These are phyloP conservation scores for Pythium plurisporium DNA, from an alignment of 352 stramenopile species.

Conservation along the genomic window DNA sequence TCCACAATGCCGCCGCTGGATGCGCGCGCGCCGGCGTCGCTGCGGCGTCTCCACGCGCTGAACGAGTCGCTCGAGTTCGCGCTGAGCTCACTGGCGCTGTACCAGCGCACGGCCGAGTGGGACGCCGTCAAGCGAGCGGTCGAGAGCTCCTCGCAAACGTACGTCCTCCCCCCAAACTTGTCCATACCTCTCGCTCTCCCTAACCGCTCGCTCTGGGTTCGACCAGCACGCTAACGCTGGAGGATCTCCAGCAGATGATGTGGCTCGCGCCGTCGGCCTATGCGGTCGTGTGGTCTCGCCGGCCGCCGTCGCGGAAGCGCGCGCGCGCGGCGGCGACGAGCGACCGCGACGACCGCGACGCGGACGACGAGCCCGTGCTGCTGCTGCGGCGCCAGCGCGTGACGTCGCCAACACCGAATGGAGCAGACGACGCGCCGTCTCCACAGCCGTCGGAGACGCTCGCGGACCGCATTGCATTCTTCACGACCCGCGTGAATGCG, in stretches of 20 bases:
- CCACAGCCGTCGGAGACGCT: slow-evolving; percentile 30
- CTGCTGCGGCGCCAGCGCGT: slow-evolving; percentile 51
- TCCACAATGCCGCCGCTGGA: slow-evolving; percentile 24
- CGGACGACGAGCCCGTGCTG: slow-evolving; percentile 39
- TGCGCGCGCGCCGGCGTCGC: slow-evolving; percentile 32
- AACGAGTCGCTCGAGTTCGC: slow-evolving; percentile 73
- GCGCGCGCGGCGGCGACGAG: background rate
- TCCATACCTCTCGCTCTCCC: too few species aligned
- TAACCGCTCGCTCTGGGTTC: background rate
- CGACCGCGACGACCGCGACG: slow-evolving; percentile 31
- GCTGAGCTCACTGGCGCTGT: slow-evolving; percentile 59
- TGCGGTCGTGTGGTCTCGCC: slow-evolving; percentile 28
- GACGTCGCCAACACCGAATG: background rate
- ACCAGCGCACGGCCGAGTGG: slow-evolving; percentile 67
- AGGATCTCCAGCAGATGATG: slow-evolving; percentile 57
- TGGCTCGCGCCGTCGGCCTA: slow-evolving; percentile 50
- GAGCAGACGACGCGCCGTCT: background rate
- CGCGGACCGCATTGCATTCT: slow-evolving; percentile 42
- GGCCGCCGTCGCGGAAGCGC: slow-evolving; percentile 11
- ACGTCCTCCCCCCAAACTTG: too few species aligned
- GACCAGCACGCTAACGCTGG: slow-evolving; percentile 36
- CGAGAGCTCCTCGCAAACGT: slow-evolving; percentile 67
- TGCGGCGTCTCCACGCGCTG: slow-evolving; percentile 44
- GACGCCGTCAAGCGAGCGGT: slow-evolving; percentile 54
- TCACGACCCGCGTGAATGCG: slow-evolving; percentile 30